Conservation (phyloP, 2,329 filamentous ascomycete genomes). For the Xylaria polymorpha region DNA sequence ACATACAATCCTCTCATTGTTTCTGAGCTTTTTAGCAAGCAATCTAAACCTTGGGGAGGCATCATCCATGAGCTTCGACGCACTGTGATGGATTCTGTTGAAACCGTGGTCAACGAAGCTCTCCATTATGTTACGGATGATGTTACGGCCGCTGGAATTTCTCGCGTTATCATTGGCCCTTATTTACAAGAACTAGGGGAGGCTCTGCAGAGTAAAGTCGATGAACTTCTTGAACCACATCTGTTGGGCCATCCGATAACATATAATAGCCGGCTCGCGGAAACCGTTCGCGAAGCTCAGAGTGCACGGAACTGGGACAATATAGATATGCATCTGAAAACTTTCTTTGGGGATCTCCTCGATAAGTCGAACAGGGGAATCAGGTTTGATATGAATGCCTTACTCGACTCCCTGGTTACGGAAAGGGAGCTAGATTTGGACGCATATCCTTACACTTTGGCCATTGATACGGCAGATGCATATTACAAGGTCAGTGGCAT, state of each 20-base stretch:
- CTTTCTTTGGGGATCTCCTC: constrained; percentile 31
- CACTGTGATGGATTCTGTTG: constrained; percentile 34
- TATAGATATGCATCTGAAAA: constrained; percentile 44
- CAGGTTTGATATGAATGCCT: neutral
- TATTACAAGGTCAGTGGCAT: constrained; percentile 4
- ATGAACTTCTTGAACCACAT: constrained; percentile 39
- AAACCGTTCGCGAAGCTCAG: constrained; percentile 48
- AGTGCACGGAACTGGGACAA: constrained; percentile 15
- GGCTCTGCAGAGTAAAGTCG: constrained; percentile 25
- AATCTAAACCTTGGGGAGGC: constrained; percentile 46
- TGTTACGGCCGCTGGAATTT: neutral
- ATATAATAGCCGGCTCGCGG: constrained; percentile 50
- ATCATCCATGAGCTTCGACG: constrained; percentile 32
- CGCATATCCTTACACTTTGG: neutral
- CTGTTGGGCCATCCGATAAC: constrained; percentile 51
- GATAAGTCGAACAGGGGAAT: neutral
- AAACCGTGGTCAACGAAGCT: neutral
- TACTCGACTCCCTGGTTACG: neutral
- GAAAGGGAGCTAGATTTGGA: neutral
- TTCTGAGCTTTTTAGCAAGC: constrained; percentile 48
- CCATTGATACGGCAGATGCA: constrained; percentile 3
- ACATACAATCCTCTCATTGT: constrained; percentile 39
- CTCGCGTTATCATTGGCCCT: constrained; percentile 10
- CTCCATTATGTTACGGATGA: neutral
- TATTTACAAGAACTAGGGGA: constrained; percentile 39